Evolutionary conservation across 768 basidiomycete species (phyloP).

Genomic region (Russula vinacea): DNA sequence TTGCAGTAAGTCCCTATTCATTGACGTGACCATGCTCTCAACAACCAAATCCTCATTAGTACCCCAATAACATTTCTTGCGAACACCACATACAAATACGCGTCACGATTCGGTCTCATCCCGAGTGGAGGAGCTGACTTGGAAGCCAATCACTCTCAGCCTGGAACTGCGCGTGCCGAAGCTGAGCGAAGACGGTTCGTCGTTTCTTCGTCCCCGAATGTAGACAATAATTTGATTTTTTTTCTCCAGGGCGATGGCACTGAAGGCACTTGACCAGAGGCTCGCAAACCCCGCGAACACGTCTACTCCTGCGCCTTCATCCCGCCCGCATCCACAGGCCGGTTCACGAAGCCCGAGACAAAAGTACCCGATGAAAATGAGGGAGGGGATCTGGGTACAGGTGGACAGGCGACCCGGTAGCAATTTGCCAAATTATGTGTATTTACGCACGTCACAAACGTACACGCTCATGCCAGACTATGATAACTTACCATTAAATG

Average conservation of each 20-base stretch:
- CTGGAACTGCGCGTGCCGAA: slow-evolving; percentile 89
- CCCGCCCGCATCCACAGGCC: slow-evolving; percentile 16
- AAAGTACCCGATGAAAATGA: slow-evolving; percentile 24
- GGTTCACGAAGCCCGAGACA: slow-evolving; percentile 16
- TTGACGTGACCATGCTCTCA: slow-evolving; percentile 2
- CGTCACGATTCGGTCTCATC: slow-evolving; percentile 70
- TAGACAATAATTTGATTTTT: slow-evolving; percentile 6
- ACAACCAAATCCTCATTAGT: slow-evolving; percentile 40
- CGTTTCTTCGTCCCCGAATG: slow-evolving; percentile 17
- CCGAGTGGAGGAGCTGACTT: slow-evolving; percentile 60
- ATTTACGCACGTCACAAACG: slow-evolving; percentile 11
- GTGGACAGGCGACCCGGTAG: slow-evolving; percentile 17
- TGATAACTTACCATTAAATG: slow-evolving; percentile 1
- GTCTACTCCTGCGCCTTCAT: slow-evolving; percentile 24
- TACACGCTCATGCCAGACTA: slow-evolving; percentile 6
- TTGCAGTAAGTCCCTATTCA: slow-evolving; percentile 59
- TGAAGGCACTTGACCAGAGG: slow-evolving; percentile 94
- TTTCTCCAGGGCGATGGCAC: slow-evolving; percentile 74
- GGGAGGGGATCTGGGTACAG: slow-evolving; percentile 18
- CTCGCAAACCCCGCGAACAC: slow-evolving; percentile 53
- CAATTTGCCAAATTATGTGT: slow-evolving; percentile 10
- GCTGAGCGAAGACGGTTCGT: slow-evolving; percentile 89
- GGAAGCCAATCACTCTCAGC: slow-evolving; percentile 70
- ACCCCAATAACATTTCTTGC: slow-evolving; percentile 66
- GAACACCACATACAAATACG: slow-evolving; percentile 63